Base-by-base conservation (phyloP, 352 stramenopile genomes). In the Aphanomyces cochlioides region DNA sequence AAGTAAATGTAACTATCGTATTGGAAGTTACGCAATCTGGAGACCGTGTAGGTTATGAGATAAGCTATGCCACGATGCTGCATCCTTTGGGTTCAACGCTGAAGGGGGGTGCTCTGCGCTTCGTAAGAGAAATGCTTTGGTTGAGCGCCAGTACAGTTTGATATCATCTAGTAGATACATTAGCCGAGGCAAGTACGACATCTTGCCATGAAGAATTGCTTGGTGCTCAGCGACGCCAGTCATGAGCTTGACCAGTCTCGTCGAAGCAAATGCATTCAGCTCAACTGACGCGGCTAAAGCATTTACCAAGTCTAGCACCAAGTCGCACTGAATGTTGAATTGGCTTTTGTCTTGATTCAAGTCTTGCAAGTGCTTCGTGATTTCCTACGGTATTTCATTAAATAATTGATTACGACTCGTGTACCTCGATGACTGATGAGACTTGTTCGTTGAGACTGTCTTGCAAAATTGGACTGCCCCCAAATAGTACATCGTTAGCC, bases 401-500 rank as follows among this genome's bases (percentile, higher is more conserved):
- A 28, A 28, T 28, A 28, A 28, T 28, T 28, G 28, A 28, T 28
- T 28, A 2, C 28, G 13, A 34, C 19, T 13, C 0, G 28, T 83
- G 67, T 59, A 86, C 76, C 7, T 89, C 80, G n/a, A 93, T 61
- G 5, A 74, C 78, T 3, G 71, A 72, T 13, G 78, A 83, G 45
- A 92, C 89, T 3, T 75, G 60, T 6, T 34, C 12, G 19, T 89
- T 66, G 7, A 93, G 79, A 40, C 87, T 76, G 1, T 80, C 68
- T 3, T 74, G 60, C 69, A 95, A 95, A 7, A 45, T 60, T 8
- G 77, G 72, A 19, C 89, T 77, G 0, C 84, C 85, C 37, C 81
- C 84, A 56, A 95, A 96, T 0, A 97, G 73, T 3, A 88, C 81
- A 63, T 96, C 85, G 61, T 96, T 97, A n/a, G 79, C 88, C 39